A percentile compares a stretch with the other conserved stretches of the same genome.
Evolutionary conservation across 495 filamentous ascomycete species (phyloP).

Genomic region (Penicillium steckii): DNA sequence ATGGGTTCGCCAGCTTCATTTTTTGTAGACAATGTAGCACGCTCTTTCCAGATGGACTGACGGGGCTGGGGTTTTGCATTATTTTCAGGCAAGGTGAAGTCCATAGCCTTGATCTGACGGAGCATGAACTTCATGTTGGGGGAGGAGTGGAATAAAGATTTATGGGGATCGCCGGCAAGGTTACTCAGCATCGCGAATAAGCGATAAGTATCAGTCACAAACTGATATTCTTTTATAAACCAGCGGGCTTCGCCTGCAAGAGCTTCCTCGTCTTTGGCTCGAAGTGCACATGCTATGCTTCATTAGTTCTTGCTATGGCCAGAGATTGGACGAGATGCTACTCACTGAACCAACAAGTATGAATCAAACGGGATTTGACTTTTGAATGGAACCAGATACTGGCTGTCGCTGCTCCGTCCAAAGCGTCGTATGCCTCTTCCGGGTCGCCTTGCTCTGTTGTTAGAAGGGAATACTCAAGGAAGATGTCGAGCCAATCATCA

Average conservation of each 20-base stretch:
- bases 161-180: conserved; percentile 51
- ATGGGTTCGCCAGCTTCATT: conserved; percentile 49
- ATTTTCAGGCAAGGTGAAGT: conserved; percentile 52
- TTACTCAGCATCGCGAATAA: conserved; percentile 72
- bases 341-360: conserved; percentile 77
- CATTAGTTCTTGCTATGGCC: background rate
- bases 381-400: conserved; percentile 74
- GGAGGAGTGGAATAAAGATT: conserved; percentile 53
- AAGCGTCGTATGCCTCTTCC: conserved; percentile 71
- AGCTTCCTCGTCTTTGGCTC: conserved; percentile 75
- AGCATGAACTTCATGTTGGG: conserved; percentile 84
- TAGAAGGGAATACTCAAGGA: conserved; percentile 77
- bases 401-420: conserved; percentile 69
- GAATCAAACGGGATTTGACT: conserved; percentile 65
- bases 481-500: conserved; percentile 83
- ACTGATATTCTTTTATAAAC: conserved; percentile 84
- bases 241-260: conserved; percentile 64
- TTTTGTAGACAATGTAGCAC: conserved; percentile 48
- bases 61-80: conserved; percentile 24
- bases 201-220: conserved; percentile 79
- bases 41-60: conserved; percentile 42
- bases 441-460: conserved; percentile 58
- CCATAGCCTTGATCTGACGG: conserved; percentile 87
- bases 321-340: conserved; percentile 1
- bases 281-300: conserved; percentile 72